Base-by-base conservation (phyloP, 148 eudicot genomes). In the Spergularia bocconei region DNA sequence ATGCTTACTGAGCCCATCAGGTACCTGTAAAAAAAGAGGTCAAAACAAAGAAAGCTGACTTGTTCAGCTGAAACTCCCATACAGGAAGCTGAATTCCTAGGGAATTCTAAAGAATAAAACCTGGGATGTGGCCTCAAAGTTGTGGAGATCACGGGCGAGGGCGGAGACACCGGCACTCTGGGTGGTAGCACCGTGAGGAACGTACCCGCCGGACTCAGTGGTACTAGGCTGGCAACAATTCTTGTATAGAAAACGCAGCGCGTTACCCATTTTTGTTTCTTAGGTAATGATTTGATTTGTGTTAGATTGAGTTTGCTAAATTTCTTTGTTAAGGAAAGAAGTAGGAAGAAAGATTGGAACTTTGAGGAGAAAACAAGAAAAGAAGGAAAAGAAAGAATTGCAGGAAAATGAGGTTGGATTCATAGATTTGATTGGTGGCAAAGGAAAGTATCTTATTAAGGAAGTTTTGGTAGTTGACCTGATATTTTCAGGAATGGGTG, bases 91-190 rank as follows among this genome's bases (percentile, higher is more conserved):
- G n/a, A 48, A 77, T 48, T 64, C 3, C 14, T 23, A 29, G 21
- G 10, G 47, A 29, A 65, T 25, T 5, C 19, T 13, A 64, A 62
- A 41, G 36, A 23, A n/a, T 12, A 47, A 4, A 78, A 91, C 98
- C 97, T 91, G 87, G 64, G 93, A 86, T 55, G 93, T 90, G 83
- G 78, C 86, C 80, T 94, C 97, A 71, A 85, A 94, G 77, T 89
- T 86, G 60, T 84, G 90, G 63, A 94, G 88, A 78, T 94, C 98
- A 13, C 78, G 97, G 71, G 93, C 93, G 3, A 94, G 83, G 61
- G 96, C 93, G 4, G 98, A 86, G 71, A 91, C 87, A 3, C 92
- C 91, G 57, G 63, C 90, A 7, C 80, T 82, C 44, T 83, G 68
- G 13, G 85, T 66, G 2, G 91, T 77, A 44, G 80, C 86, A 1